A percentile compares a stretch with the other conserved stretches of the same genome.
Conservation (phyloP, 306 rosid genomes). For the Canavalia gladiata region DNA sequence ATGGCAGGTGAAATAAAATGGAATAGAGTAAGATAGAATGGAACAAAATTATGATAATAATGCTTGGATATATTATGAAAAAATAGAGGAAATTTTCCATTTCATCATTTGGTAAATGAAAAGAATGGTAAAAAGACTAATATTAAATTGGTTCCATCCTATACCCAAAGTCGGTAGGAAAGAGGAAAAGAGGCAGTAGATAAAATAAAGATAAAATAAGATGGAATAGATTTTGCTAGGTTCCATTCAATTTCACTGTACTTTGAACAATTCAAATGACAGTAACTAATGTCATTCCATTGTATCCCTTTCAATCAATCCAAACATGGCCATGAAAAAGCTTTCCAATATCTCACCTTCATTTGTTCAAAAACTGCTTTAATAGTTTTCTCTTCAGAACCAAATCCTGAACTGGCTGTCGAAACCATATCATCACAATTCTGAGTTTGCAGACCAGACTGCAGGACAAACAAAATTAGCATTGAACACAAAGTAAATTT, state of each 20-base stretch:
- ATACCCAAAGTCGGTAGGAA: too few relatives aligned
- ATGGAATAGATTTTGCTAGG: background rate
- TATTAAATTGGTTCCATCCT: too few relatives aligned
- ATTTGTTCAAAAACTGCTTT: constrained; percentile 74
- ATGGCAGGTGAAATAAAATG: background rate
- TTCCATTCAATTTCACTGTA: background rate
- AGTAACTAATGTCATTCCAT: background rate
- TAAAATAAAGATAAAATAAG: too few relatives aligned
- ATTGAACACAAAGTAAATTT: constrained; percentile 39
- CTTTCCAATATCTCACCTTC: constrained; percentile 56
- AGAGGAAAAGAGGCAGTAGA: too few relatives aligned
- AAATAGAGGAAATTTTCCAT: too few relatives aligned
- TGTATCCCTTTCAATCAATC: background rate
- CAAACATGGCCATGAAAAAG: background rate
- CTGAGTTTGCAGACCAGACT: constrained; percentile 56
- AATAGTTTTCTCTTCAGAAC: constrained; percentile 70
- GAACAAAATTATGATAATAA: too few relatives aligned
- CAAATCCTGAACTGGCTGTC: constrained; percentile 65
- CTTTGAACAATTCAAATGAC: too few relatives aligned
- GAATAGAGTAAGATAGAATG: too few relatives aligned
- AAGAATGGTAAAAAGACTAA: too few relatives aligned
- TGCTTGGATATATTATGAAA: too few relatives aligned
- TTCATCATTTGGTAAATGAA: too few relatives aligned
- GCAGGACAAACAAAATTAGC: constrained; percentile 38
- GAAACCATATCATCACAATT: constrained; percentile 64